Base-by-base conservation (phyloP, 441 rosid species). In the Euphorbia schlechtendalii region DNA sequence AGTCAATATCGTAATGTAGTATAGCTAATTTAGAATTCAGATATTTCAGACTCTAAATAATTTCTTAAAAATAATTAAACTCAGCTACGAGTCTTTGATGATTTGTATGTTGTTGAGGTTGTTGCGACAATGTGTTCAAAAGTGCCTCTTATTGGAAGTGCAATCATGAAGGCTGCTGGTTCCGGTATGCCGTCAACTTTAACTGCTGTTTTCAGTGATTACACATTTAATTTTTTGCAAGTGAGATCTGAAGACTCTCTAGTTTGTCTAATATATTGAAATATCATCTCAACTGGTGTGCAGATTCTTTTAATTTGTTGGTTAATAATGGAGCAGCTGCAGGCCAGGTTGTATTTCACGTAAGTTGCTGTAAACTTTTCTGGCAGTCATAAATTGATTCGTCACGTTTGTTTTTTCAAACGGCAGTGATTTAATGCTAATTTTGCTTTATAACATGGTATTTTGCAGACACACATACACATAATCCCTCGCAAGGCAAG, bases 251-350 rank as follows among this genome's bases (percentile, higher is more conserved):
- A n/a, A n/a, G n/a, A n/a, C n/a, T n/a, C n/a, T n/a, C n/a, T n/a
- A n/a, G n/a, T n/a, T n/a, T n/a, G n/a, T n/a, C n/a, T 30, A 11
- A 5, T 63, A 56, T 14, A 56, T 30, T 63, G 41, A 61, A 21
- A 38, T 27, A 41, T 12, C 10, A 1, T 59, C 62, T 62, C 40
- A 62, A 55, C 46, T 43, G 27, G 61, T 14, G n/a, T 78, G 82
- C 86, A 88, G 98, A 92, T 84, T 88, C 96, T 58, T 92, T 88
- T 82, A 92, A 90, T 80, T 82, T 92, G 73, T 74, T 89, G 78
- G 94, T 92, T 73, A 90, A 92, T 73, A 88, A 86, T 51, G 96
- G 98, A 64, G 89, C 85, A 60, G 85, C 98, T 72, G 98, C 98
- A 40, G 98, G 98, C 45, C 98, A 92, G 76, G 94, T 92, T 66